Evolutionary conservation across 257 asterid species (phyloP), one percentile per base, ranked within the genome.

Genomic region (Solanum megistacrolobum): DNA sequence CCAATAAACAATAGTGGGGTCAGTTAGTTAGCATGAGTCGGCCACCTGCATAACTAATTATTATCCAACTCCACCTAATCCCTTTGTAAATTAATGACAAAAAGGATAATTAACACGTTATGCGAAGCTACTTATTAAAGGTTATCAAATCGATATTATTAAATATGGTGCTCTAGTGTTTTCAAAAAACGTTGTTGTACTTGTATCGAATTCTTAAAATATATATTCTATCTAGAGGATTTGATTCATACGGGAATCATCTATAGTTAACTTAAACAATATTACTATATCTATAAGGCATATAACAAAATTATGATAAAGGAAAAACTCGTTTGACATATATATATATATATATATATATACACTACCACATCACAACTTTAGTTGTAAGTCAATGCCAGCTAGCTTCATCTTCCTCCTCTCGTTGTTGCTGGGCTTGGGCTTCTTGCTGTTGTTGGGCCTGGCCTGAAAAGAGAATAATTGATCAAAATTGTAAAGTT

Each of bases 121-220:
- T 31, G 7, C 5, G 12, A 7, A 71, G 12, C 7, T 71, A 69
- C 12, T 29, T 27, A 66, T 68, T n/a, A 65, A 1, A 71, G 78
- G 2, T 71, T 31, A 71, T 35, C 79, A 72, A 71, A 18, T 32
- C 2, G 6, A 34, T 34, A 32, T 18, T 34, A 18, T 34, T 72
- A 9, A 72, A 20, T 72, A 72, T 72, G 79, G 12, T 72, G 14
- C 46, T 72, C 1, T 21, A 4, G 12, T 11, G 0, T 18, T 32
- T 18, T 8, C 0, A 2, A 72, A 71, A 14, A 3, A 29, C 0
- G 0, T 27, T 16, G 3, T 71, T 6, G 0, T 5, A 32, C 1
- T 0, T 18, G 0, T 71, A 32, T 69, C 11, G 0, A 0, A 68
- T 12, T 25, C 4, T 25, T 66, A 66, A 66, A 65, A 12, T 8